A percentile compares a stretch with the other conserved stretches of the same genome.
These are phyloP conservation scores for Murraya koenigii DNA, from an alignment of 345 rosid genomes.

Conservation along the genomic window DNA sequence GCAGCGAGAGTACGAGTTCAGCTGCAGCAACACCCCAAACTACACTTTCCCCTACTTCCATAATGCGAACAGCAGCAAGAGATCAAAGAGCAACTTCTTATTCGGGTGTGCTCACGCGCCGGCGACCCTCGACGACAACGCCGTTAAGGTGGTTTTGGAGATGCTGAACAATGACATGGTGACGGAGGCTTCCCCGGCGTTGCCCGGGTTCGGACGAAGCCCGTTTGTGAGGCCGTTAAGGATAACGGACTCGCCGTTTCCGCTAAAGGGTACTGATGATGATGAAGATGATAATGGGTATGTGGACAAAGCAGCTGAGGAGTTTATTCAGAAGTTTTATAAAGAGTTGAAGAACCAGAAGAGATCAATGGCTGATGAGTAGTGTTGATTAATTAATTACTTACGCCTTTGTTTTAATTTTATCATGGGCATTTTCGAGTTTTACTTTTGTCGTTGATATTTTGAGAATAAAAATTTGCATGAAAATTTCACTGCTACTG, in stretches of 20 bases:
- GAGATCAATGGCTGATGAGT: constrained; percentile 16
- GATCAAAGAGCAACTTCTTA: constrained; percentile 33
- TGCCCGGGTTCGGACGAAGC: constrained; percentile 82
- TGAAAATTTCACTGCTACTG: background rate
- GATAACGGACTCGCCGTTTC: constrained; percentile 95
- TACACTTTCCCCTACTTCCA: constrained; percentile 43
- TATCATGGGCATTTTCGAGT: background rate
- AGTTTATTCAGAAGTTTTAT: constrained; percentile 81
- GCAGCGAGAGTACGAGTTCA: constrained; percentile 73
- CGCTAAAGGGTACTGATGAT: constrained; percentile 47
- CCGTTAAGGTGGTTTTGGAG: constrained; percentile 57
- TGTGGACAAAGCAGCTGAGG: constrained; percentile 78
- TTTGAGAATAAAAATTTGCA: background rate
- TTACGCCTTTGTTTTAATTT: background rate
- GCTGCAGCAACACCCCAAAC: constrained; percentile 87
- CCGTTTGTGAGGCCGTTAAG: constrained; percentile 77
- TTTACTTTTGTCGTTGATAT: constrained; percentile 12
- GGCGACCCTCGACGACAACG: constrained; percentile 60
- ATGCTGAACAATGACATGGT: constrained; percentile 41
- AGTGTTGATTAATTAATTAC: background rate
- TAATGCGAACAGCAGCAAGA: constrained; percentile 34
- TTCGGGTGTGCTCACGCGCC: constrained; percentile 64
- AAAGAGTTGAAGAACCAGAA: constrained; percentile 60
- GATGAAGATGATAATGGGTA: constrained; percentile 44
- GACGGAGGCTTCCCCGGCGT: constrained; percentile 59